Evolutionary conservation across 2,329 filamentous ascomycete genomes (phyloP), one percentile per base, ranked within the genome.

Genomic region (Aureobasidium sp.): DNA sequence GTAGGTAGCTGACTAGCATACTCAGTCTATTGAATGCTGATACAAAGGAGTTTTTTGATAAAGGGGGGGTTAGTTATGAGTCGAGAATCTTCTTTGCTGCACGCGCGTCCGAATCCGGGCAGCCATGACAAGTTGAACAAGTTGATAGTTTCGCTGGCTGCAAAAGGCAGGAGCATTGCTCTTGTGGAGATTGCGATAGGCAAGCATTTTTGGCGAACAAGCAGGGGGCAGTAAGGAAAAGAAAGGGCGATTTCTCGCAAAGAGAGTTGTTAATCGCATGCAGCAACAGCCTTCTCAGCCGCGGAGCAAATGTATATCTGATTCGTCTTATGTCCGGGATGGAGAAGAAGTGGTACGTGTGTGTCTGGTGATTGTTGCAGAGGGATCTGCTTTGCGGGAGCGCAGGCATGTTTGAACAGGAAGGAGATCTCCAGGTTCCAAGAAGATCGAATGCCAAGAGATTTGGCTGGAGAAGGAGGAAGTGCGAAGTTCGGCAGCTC

Each of bases 351-450:
- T 37, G 49, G 34, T 5, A 32, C 30, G 34, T 39, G 39, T 21
- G 50, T 42, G 37, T 57, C 53, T 57, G 53, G 53, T 57, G 53
- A 57, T 27, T n/a, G 6, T 25, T 57, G 53, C 53, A 57, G 29
- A 9, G 21, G 7, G 27, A 54, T 54, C 25, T 57, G 39, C n/a
- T 29, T 41, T 21, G 30, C 27, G 37, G 37, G 50, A 42, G 50
- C 50, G 37, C 36, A 32, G 13, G 37, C 21, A 6, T 32, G 37
- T 39, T 30, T 16, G 16, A 54, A 32, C 11, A 25, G 37, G 50
- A 41, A 54, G 27, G 27, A 16, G 50, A 54, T 54, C 36, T 54
- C 42, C 50, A 42, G 34, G 3, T 21, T 41, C 27, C 27, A 11
- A 37, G 14, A 5, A 37, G 34, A 30, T 4, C 11, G 34, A 9